Percentiles rank a stretch among this genome's conserved stretches.
Evolutionary conservation across 495 filamentous ascomycete species (phyloP).

Genomic region (Evernia prunastri): DNA sequence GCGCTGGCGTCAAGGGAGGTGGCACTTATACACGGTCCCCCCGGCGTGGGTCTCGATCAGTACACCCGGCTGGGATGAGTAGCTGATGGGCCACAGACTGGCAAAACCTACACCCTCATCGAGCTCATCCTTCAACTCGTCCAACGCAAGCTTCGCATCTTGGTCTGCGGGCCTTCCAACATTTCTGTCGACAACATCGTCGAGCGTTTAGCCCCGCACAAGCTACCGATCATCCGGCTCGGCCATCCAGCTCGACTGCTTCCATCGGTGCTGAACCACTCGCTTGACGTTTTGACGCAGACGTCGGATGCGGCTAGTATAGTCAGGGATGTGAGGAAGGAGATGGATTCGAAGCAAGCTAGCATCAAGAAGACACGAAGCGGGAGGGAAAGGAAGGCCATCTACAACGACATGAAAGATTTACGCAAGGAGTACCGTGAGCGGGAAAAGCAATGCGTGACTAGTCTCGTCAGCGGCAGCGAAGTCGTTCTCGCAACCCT

Average conservation of each 20-base stretch:
- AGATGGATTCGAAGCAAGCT: slow-evolving; percentile 89
- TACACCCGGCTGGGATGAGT: not conserved
- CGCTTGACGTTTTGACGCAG: slow-evolving; percentile 85
- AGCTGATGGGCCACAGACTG: slow-evolving; percentile 49
- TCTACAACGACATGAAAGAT: slow-evolving; percentile 79
- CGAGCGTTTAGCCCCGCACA: slow-evolving; percentile 78
- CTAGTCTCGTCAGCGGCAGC: slow-evolving; percentile 63
- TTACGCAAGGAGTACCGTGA: slow-evolving; percentile 84
- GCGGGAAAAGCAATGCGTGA: slow-evolving; percentile 74
- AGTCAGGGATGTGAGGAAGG: slow-evolving; percentile 82
- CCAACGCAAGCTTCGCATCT: slow-evolving; percentile 59
- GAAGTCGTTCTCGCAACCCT: slow-evolving; percentile 88
- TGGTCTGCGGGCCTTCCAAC: slow-evolving; percentile 94
- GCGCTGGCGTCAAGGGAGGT: slow-evolving; percentile 77
- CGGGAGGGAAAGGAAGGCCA: slow-evolving; percentile 70
- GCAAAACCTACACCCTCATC: slow-evolving; percentile 95
- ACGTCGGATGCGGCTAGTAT: slow-evolving; percentile 85
- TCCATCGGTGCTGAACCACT: slow-evolving; percentile 81
- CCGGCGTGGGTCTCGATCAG: slow-evolving; percentile 49
- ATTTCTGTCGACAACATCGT: slow-evolving; percentile 98
- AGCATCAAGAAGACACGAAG: slow-evolving; percentile 79
- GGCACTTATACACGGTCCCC: slow-evolving; percentile 90
- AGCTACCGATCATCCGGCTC: slow-evolving; percentile 79
- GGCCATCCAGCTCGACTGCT: slow-evolving; percentile 90
- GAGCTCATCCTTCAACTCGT: slow-evolving; percentile 87